Evolutionary conservation across 2,329 filamentous ascomycete genomes (phyloP).

Genomic region (Sporothrix euskadiensis): DNA sequence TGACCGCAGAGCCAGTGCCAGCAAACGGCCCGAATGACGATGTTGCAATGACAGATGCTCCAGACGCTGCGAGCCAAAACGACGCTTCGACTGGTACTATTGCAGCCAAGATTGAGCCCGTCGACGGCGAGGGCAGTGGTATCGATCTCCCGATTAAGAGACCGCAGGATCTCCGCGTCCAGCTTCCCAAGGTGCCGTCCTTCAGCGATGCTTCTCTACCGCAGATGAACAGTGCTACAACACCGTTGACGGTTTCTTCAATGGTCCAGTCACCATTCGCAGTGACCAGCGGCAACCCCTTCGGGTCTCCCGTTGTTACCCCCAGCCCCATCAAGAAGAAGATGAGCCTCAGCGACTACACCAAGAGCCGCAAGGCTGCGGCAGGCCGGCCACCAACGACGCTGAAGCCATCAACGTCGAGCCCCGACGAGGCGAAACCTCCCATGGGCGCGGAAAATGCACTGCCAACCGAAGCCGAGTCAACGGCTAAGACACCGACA

Average conservation of each 20-base stretch:
- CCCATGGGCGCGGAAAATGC: constrained; percentile 36
- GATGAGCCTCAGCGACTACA: constrained; percentile 66
- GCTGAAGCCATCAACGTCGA: constrained; percentile 44
- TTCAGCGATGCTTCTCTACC: constrained; percentile 34
- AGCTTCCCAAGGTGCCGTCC: constrained; percentile 54
- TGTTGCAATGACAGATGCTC: constrained; percentile 6
- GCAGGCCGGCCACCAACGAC: constrained; percentile 45
- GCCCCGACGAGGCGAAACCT: constrained; percentile 45
- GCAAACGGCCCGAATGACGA: background rate
- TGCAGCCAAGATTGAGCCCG: constrained; percentile 22
- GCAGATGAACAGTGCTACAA: constrained; percentile 37
- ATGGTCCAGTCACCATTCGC: constrained; percentile 55
- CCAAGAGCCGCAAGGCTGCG: constrained; percentile 58
- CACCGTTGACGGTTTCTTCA: constrained; percentile 49
- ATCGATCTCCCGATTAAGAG: constrained; percentile 40
- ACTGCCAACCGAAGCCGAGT: background rate
- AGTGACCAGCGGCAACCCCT: constrained; percentile 45
- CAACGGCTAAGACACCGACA: background rate
- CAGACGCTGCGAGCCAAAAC: background rate
- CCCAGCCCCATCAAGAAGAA: constrained; percentile 68
- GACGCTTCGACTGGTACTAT: background rate
- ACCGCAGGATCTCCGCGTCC: constrained; percentile 53
- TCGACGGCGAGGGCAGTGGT: constrained; percentile 8
- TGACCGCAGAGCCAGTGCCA: background rate
- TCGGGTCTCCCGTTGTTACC: constrained; percentile 45